Conservation (phyloP, 371 early-diverging fungal genomes). For the Apophysomyces variabilis region DNA sequence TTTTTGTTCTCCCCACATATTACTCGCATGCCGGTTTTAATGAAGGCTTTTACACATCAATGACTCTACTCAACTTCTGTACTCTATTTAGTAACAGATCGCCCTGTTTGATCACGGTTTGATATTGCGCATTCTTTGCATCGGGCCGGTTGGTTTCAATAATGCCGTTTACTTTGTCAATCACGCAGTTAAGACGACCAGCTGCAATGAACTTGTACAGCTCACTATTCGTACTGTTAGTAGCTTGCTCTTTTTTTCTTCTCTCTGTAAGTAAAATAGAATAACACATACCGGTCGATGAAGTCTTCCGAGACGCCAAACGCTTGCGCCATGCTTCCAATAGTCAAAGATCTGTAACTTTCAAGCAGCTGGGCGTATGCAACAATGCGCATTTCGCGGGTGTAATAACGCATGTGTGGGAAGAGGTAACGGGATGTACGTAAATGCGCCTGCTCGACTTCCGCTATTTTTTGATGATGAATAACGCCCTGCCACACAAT, state of each 20-base stretch:
- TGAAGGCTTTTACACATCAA: slow-evolving; percentile 63
- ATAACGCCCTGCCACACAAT: no score
- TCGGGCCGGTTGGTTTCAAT: slow-evolving; percentile 97
- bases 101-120: slow-evolving; percentile 94
- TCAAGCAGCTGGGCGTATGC: slow-evolving; percentile 98
- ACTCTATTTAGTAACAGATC: slow-evolving; percentile 94
- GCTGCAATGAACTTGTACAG: slow-evolving; percentile 96
- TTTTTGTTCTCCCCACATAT: no score
- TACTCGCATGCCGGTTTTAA: no score
- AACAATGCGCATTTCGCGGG: slow-evolving; percentile 98
- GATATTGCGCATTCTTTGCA: slow-evolving; percentile 96
- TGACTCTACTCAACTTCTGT: slow-evolving; percentile 95
- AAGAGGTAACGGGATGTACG: slow-evolving; percentile 69
- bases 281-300: slow-evolving; percentile 80
- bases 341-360: slow-evolving; percentile 94
- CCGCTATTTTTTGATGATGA: slow-evolving; percentile 27
- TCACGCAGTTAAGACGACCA: slow-evolving; percentile 97
- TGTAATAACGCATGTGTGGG: slow-evolving; percentile 89
- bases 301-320: slow-evolving; percentile 97
- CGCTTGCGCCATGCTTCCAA: slow-evolving; percentile 95
- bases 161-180: slow-evolving; percentile 98
- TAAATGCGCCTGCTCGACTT: slow-evolving; percentile 55
- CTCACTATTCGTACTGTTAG: slow-evolving; percentile 62
- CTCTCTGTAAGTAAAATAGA: neutral
- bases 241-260: neutral